phyloP scores from a whole-genome alignment of 2,329 filamentous ascomycete species.

The Aureobasidium zeae region DNA sequence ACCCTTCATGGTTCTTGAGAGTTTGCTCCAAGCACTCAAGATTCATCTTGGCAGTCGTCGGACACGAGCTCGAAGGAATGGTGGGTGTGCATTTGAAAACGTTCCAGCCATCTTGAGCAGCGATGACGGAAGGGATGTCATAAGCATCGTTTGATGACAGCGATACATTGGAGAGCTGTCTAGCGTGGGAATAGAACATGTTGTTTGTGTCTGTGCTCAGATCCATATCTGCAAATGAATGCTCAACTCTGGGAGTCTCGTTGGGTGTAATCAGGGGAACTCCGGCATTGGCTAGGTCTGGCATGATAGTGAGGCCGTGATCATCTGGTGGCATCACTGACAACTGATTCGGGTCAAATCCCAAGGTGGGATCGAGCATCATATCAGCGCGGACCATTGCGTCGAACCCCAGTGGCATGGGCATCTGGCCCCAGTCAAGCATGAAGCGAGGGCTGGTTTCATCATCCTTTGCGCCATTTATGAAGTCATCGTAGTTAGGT shows the following conservation, averaged over 20 bases:
- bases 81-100: slow-evolving; percentile 44
- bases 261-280: slow-evolving; percentile 38
- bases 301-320: slow-evolving; percentile 38
- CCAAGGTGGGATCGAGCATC: slow-evolving; percentile 37
- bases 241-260: slow-evolving; percentile 39
- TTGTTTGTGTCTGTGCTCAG: slow-evolving; percentile 35
- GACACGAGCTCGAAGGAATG: slow-evolving; percentile 40
- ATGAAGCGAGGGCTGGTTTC: slow-evolving; percentile 39
- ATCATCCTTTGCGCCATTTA: slow-evolving; percentile 32
- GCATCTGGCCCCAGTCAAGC: slow-evolving; percentile 41
- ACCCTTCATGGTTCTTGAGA: slow-evolving; percentile 42
- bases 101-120: slow-evolving; percentile 44
- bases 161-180: slow-evolving; percentile 32
- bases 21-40: slow-evolving; percentile 44
- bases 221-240: slow-evolving; percentile 39
- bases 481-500: slow-evolving; percentile 40
- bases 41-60: slow-evolving; percentile 42
- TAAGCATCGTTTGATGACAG: slow-evolving; percentile 19
- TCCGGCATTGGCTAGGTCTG: slow-evolving; percentile 33
- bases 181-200: slow-evolving; percentile 30
- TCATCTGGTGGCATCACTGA: slow-evolving; percentile 30
- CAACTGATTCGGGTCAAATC: slow-evolving; percentile 36
- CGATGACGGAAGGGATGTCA: slow-evolving; percentile 41
- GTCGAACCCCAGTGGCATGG: slow-evolving; percentile 38
- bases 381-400: slow-evolving; percentile 36